phyloP scores from a whole-genome alignment of 2,329 filamentous ascomycete species.

The Aspergillus costaricaensis region DNA sequence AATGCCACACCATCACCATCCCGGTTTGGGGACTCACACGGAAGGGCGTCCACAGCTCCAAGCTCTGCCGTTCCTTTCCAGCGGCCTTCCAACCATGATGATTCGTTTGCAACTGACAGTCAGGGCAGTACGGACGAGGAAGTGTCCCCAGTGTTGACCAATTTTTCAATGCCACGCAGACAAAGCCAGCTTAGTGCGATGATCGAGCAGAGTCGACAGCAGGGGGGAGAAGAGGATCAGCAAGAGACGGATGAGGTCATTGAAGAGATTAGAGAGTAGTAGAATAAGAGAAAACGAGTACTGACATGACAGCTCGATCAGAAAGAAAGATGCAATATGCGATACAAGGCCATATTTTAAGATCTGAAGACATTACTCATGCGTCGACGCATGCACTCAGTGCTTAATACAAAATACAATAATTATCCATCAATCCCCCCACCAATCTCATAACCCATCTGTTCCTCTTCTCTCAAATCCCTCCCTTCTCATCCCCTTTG shows the following conservation, averaged over 20 bases:
- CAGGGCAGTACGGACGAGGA: not conserved
- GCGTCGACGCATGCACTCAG: not conserved
- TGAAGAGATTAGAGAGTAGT: not conserved
- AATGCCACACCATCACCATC: conserved; percentile 9
- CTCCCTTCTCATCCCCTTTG: not conserved
- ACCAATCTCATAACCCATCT: not conserved
- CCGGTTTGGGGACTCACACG: conserved; percentile 10
- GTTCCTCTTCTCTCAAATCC: not conserved
- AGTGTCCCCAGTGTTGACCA: conserved; percentile 9
- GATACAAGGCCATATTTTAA: too few relatives aligned
- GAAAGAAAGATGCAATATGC: not conserved
- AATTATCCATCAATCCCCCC: too few relatives aligned
- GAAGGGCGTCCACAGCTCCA: conserved; percentile 8
- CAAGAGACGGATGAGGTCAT: not conserved
- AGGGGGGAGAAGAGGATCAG: not conserved
- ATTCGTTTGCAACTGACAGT: not conserved
- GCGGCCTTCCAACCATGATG: not conserved
- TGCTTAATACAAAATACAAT: not conserved
- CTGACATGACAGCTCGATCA: not conserved
- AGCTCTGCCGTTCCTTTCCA: conserved; percentile 6
- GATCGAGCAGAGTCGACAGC: conserved; percentile 19
- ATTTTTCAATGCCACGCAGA: conserved; percentile 15
- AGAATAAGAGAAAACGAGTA: not conserved
- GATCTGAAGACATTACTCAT: not conserved
- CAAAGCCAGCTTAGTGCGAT: conserved; percentile 24